Conservation (phyloP, 352 stramenopile genomes). For the Globisporangium splendens region DNA sequence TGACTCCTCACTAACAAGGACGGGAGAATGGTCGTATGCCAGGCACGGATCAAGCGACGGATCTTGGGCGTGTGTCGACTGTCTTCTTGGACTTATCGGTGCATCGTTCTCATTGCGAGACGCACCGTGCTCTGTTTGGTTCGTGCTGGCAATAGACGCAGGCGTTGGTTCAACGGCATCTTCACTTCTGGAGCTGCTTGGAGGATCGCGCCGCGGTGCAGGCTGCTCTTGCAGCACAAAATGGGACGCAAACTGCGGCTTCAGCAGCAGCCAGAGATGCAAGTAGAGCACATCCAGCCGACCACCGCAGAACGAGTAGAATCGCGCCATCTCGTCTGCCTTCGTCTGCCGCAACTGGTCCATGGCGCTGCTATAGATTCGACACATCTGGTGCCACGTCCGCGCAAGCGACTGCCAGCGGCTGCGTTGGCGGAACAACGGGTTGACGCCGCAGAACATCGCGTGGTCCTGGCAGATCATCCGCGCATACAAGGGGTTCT, state of each 20-base stretch:
- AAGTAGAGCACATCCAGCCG: slow-evolving; percentile 13
- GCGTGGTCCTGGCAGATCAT: slow-evolving; percentile 10
- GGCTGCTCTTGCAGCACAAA: background rate
- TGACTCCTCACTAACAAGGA: no score
- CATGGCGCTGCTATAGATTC: slow-evolving; percentile 1
- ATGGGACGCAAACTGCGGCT: slow-evolving; percentile 2
- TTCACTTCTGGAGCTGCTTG: background rate
- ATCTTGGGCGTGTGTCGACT: no score
- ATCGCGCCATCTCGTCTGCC: background rate
- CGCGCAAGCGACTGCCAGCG: background rate
- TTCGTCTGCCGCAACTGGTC: background rate
- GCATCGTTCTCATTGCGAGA: no score
- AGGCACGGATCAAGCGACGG: no score
- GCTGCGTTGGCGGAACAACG: background rate
- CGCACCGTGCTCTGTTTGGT: no score
- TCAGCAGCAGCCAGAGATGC: slow-evolving; percentile 11
- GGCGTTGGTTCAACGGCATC: background rate
- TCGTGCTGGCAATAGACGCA: background rate
- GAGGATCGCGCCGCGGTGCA: background rate
- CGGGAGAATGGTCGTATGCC: no score
- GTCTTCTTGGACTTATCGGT: no score
- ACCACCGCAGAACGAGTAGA: slow-evolving; percentile 6
- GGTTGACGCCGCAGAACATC: slow-evolving; percentile 3
- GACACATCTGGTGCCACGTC: slow-evolving; percentile 1
- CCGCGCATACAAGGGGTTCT: slow-evolving; percentile 1